Base-by-base conservation (phyloP, 805 yeast species). In the Saccharomyces mikatae region DNA sequence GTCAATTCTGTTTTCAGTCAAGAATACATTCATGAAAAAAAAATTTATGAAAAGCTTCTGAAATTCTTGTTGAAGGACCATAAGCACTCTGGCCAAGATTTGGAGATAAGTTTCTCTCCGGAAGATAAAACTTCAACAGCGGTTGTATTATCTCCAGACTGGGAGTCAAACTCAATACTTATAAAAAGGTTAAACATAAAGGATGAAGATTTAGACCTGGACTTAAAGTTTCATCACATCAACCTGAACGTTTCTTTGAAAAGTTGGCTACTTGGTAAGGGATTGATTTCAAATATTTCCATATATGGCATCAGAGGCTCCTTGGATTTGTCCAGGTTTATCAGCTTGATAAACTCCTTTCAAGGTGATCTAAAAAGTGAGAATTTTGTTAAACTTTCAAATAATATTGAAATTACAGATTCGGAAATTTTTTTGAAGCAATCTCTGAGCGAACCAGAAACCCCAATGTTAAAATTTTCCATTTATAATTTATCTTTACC, bases 191-290 rank as follows among this genome's bases (percentile, higher is more conserved):
- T 21, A 56, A 62, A 2, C 30, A 49, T 46, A 54, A 52, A 46
- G 44, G 50, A 53, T 49, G 41, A 59, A 29, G 17, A 85, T 61
- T 80, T 89, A 62, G 84, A 86, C 63, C 86, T 87, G 67, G 94
- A 89, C 63, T 69, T 94, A 44, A 82, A 86, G 0, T 81, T 92
- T 22, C 96, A 91, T 56, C 85, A 86, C 56, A 81, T 91, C 13
- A 86, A 86, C 55, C 78, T 94, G 14, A 84, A 95, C 0, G 73
- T 92, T 21, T 86, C 95, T 9, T 81, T 94, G 62, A 75, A 78
- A 53, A 88, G 89, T 64, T 92, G 97, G 97, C 75, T 92, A 55
- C 79, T 86, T 57, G 95, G 96, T 0, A 78, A 81, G 47, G 99
- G 99, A 1, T 80, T 92, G 21, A 75, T 94, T 28, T 84, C 89